Percentiles rank a stretch among this genome's conserved stretches.
Conservation (phyloP, 2,329 filamentous ascomycete genomes). For the Trichoderma simmonsii region DNA sequence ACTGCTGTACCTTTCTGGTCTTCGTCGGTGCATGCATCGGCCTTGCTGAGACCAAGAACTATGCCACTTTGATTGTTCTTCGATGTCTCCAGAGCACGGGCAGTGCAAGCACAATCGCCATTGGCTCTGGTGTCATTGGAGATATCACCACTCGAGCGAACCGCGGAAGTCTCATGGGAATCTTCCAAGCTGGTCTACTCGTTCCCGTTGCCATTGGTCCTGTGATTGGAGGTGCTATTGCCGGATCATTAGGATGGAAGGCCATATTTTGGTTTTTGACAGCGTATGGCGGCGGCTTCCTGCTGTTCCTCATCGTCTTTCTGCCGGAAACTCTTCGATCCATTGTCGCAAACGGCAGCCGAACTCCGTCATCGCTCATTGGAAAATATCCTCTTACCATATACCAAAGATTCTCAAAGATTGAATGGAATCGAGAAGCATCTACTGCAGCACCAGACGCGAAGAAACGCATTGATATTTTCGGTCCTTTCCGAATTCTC, state of each 20-base stretch:
- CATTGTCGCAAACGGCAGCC: constrained; percentile 52
- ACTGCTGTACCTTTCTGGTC: constrained; percentile 50
- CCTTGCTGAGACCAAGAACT: constrained; percentile 48
- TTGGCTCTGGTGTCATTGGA: constrained; percentile 58
- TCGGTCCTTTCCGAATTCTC: constrained; percentile 37
- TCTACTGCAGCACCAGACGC: constrained; percentile 19
- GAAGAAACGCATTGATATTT: constrained; percentile 33
- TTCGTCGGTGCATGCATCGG: constrained; percentile 54
- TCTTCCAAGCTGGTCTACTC: constrained; percentile 46
- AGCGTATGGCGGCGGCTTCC: constrained; percentile 41
- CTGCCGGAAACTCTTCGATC: constrained; percentile 53
- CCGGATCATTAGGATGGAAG: constrained; percentile 56
- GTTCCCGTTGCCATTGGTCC: constrained; percentile 51
- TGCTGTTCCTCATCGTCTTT: constrained; percentile 44
- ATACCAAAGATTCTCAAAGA: constrained; percentile 33
- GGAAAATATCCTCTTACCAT: constrained; percentile 30
- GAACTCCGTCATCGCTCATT: constrained; percentile 38
- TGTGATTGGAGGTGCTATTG: constrained; percentile 56
- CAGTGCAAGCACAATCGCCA: constrained; percentile 56
- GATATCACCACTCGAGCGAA: constrained; percentile 62
- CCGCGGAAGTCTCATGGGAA: constrained; percentile 57
- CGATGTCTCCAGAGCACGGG: constrained; percentile 57
- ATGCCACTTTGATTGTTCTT: constrained; percentile 49
- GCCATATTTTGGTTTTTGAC: constrained; percentile 61
- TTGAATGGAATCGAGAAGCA: constrained; percentile 24